Evolutionary conservation across 306 rosid species (phyloP), one percentile per base, ranked within the genome.

Genomic region (Chamaecrista fasciculata): DNA sequence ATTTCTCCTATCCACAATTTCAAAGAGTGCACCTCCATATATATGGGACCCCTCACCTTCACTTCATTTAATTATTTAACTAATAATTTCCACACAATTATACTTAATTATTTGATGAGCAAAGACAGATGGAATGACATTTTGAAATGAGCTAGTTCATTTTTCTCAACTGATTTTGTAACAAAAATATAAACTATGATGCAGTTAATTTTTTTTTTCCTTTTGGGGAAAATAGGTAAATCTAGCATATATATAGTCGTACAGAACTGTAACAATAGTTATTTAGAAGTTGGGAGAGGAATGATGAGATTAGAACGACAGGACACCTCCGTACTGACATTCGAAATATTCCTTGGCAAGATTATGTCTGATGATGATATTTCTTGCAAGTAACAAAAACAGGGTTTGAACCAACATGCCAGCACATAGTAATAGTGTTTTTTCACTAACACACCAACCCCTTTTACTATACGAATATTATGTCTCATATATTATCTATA

Each of bases 1-100:
- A 51, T 49, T 31, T 7, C 66, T 72, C 78, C 82, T 72, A 58
- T n/a, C 82, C 78, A 78, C 75, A 78, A 15, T 60, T 62, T 65
- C 25, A 66, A 72, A 23, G 1, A 57, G 11, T 66, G 64, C 10
- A n/a, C 56, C 73, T 63, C 69, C 72, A 69, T 6, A 3, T 40
- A 59, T 61, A 61, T 78, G 40, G 67, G 78, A 67, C 78, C 82
- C 82, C 82, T 33, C 36, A 33, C 36, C 4, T 8, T 33, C 33
- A 28, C 2, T 28, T 28, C 36, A 33, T 33, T 33, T 33, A 33
- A 33, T 8, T 33, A 33, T 2, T 33, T 33, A 8, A 33, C 36
- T 33, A 33, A 2, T 2, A 2, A 28, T 4, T 2, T 4, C 2
- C 33, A 28, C 33, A 28, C 33, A 28, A n/a, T n/a, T n/a, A n/a